Evolutionary conservation across 106 monocot species (phyloP), one percentile per base, ranked within the genome.

Genomic region (Allium fistulosum): DNA sequence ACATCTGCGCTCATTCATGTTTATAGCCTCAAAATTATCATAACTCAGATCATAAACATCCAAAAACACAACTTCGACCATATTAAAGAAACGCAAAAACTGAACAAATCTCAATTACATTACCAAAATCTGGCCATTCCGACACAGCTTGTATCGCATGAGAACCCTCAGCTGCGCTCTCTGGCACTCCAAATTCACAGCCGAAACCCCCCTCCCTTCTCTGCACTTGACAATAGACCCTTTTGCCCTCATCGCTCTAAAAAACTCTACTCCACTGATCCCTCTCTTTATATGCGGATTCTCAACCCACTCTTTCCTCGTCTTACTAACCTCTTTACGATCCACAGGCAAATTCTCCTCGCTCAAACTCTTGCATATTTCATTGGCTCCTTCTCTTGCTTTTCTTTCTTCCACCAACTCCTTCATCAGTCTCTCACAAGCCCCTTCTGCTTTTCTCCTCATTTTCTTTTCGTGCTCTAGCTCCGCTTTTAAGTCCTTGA

Each of bases 201-300:
- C 15, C 59, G 17, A 16, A 22, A 27, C 58, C 58, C 48, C 75
- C 60, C 51, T 71, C 59, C 64, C 77, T 59, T 71, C 78, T 46
- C 53, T 77, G 28, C 58, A 61, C 17, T 59, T 67, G 17, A 62
- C 58, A 28, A 28, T 2, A 12, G 53, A 75, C 15, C 70, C 49
- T 26, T 78, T 74, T 46, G 59, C 62, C 53, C 72, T 75, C 8
- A 73, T 59, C 51, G 80, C 73, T 63, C 60, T 77, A 6, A 87
- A 82, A 56, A 94, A 94, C 79, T 94, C 94, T 62, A 90, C 78
- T 49, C 94, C 94, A 66, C 81, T 85, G 59, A 94, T 94, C 58
- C 87, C 94, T 15, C 94, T 85, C 69, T 58, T 78, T n/a, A 94
- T 94, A 28, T 94, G 94, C 15, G 87, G 94, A 66, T 94, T 94